Conservation (phyloP, 495 filamentous ascomycete species). For the Achaetomiella virescens region DNA sequence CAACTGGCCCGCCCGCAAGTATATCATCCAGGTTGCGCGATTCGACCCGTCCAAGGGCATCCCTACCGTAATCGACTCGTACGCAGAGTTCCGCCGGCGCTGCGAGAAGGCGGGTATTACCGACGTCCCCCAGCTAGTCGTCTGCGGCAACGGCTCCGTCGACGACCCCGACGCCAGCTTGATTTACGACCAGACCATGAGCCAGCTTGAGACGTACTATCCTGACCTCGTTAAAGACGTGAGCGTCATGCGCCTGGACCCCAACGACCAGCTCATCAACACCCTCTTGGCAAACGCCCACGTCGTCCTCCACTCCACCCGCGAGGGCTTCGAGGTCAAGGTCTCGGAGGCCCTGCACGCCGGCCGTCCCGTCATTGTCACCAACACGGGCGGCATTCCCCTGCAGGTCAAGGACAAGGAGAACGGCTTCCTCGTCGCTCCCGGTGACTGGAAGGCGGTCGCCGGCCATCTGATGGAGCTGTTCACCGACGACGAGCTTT, state of each 20-base stretch:
- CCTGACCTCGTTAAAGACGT: slow-evolving; percentile 50
- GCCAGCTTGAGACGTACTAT: slow-evolving; percentile 53
- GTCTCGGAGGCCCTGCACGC: slow-evolving; percentile 84
- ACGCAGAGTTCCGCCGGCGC: slow-evolving; percentile 62
- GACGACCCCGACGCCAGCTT: slow-evolving; percentile 76
- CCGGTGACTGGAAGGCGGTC: slow-evolving; percentile 66
- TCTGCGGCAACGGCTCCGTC: slow-evolving; percentile 73
- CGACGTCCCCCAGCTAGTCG: slow-evolving; percentile 64
- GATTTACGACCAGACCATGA: slow-evolving; percentile 67
- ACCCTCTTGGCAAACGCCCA: slow-evolving; percentile 68
- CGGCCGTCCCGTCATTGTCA: slow-evolving; percentile 76
- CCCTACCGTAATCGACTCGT: slow-evolving; percentile 70
- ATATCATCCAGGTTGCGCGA: slow-evolving; percentile 76
- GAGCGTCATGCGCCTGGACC: slow-evolving; percentile 69
- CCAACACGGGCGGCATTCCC: slow-evolving; percentile 72
- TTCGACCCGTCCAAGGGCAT: slow-evolving; percentile 89
- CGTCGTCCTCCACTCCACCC: slow-evolving; percentile 70
- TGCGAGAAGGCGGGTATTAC: slow-evolving; percentile 41
- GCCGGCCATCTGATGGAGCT: slow-evolving; percentile 64
- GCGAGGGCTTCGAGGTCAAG: slow-evolving; percentile 87
- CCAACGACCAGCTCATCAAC: slow-evolving; percentile 77
- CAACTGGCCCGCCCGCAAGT: slow-evolving; percentile 63
- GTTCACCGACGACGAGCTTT: slow-evolving; percentile 59
- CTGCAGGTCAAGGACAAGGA: slow-evolving; percentile 69
- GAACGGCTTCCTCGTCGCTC: slow-evolving; percentile 71